Evolutionary conservation across 805 yeast genomes (phyloP), one percentile per base, ranked within the genome.

Genomic region (Trichomonascus vanleenenianus): DNA sequence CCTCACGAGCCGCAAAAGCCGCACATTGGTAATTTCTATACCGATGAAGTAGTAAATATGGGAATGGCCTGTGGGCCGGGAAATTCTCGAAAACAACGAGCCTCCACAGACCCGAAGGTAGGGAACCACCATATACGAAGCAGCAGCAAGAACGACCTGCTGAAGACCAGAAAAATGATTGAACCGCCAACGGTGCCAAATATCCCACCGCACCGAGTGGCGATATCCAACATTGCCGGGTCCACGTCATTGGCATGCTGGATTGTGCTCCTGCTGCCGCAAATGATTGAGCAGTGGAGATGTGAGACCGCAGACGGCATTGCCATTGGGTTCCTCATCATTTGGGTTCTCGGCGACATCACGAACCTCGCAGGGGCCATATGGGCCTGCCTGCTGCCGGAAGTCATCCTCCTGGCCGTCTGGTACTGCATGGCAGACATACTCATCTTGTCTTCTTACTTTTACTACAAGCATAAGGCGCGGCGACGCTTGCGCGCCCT

Each of bases 381-480:
- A 2, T 78, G 84, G 84, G 93, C 86, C 0, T 70, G 72, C 0
- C 66, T 84, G 39, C 66, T 85, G 40, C 85, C 89, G 1, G 80
- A 81, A 54, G 87, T 84, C 35, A 65, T 82, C 5, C 64, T 81
- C 20, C 71, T 84, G 46, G 91, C 88, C 2, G 65, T 77, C 3
- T 84, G 93, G 93, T 84, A 82, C 61, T 78, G 85, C 53, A 62
- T 83, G 54, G 83, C 87, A 14, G 94, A 85, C 59, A 61, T 68
- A 30, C 56, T 79, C 50, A 72, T 81, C 65, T 72, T 84, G 2
- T 48, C 64, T 4, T 78, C 81, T 2, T 83, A 78, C 56, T 58
- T 73, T 40, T 80, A 81, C 64, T 83, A 83, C 62, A 54, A 54
- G 20, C 55, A 54, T 27, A 46, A 42, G 14, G 45, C 48, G 30